Conservation (phyloP, 2,329 filamentous ascomycete genomes). For the Trichoderma sp. region DNA sequence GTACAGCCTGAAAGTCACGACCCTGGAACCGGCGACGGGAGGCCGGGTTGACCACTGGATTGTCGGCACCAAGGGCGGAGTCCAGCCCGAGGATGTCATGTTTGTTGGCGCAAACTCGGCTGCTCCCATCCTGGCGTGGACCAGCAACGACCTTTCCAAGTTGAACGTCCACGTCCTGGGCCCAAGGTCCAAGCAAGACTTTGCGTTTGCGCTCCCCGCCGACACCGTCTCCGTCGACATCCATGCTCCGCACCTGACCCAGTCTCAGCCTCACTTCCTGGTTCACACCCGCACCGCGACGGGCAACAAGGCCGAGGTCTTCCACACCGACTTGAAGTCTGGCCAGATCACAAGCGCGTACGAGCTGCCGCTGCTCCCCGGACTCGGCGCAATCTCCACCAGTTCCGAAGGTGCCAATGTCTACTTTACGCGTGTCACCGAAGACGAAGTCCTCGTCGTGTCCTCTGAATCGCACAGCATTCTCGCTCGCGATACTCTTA, state of each 20-base stretch:
- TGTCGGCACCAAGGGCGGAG: conserved; percentile 73
- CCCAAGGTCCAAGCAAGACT: conserved; percentile 58
- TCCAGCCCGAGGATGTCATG: conserved; percentile 67
- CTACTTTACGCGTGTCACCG: conserved; percentile 82
- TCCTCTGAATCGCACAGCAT: conserved; percentile 77
- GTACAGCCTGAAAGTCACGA: conserved; percentile 74
- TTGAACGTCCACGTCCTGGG: conserved; percentile 73
- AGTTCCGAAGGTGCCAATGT: conserved; percentile 79
- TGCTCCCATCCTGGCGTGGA: conserved; percentile 75
- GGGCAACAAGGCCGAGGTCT: conserved; percentile 82
- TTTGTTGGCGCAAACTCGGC: conserved; percentile 77
- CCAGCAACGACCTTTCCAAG: conserved; percentile 62
- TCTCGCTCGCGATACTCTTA: conserved; percentile 72
- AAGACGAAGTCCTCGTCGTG: conserved; percentile 71
- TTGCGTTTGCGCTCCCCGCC: conserved; percentile 53
- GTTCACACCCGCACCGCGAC: conserved; percentile 73
- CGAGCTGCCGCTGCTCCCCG: conserved; percentile 70
- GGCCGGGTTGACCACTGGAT: conserved; percentile 70
- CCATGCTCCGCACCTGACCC: conserved; percentile 72
- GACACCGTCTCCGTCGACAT: conserved; percentile 60
- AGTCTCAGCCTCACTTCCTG: conserved; percentile 78
- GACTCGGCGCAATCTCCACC: conserved; percentile 74
- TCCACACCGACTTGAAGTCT: conserved; percentile 74
- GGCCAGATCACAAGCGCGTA: conserved; percentile 75
- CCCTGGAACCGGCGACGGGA: conserved; percentile 73